Percentiles rank a stretch among this genome's conserved stretches.
phyloP scores from a whole-genome alignment of 2,329 filamentous ascomycete genomes.

The Penicillium sp. region DNA sequence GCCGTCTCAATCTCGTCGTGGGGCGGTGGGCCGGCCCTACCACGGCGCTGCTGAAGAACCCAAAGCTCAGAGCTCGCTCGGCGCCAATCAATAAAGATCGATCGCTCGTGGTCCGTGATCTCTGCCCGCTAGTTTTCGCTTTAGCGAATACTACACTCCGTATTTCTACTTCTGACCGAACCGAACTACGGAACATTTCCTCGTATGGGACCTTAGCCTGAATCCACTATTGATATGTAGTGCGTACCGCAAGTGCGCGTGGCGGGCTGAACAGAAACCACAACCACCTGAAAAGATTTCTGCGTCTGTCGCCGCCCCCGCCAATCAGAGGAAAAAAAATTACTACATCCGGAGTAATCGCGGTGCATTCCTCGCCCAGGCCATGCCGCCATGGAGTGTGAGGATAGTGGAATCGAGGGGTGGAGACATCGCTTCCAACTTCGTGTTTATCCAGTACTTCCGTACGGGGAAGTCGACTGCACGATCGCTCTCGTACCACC shows the following conservation, averaged over 20 bases:
- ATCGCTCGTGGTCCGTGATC: not conserved
- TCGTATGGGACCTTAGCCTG: not conserved
- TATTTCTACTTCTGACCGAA: not conserved
- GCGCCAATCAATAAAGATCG: not conserved
- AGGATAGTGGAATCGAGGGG: not conserved
- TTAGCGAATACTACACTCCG: not conserved
- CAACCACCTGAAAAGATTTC: not conserved
- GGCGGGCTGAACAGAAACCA: conserved; percentile 9
- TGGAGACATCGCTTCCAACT: not conserved
- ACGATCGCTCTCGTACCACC: not conserved
- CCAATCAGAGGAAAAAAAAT: not conserved
- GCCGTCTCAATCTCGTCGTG: not conserved
- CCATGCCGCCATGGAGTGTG: not conserved
- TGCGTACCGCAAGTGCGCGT: not conserved
- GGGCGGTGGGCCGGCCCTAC: not conserved
- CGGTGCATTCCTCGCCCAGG: not conserved
- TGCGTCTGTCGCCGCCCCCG: not conserved
- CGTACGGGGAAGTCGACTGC: not conserved
- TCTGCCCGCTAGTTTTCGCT: not conserved
- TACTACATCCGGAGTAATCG: not conserved
- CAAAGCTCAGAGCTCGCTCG: not conserved
- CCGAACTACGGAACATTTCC: not conserved
- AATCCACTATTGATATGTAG: not conserved
- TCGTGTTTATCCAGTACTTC: not conserved
- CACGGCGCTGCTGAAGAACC: not conserved